phyloP scores from a whole-genome alignment of 2,329 filamentous ascomycete genomes.

The Aspergillus ibericus region DNA sequence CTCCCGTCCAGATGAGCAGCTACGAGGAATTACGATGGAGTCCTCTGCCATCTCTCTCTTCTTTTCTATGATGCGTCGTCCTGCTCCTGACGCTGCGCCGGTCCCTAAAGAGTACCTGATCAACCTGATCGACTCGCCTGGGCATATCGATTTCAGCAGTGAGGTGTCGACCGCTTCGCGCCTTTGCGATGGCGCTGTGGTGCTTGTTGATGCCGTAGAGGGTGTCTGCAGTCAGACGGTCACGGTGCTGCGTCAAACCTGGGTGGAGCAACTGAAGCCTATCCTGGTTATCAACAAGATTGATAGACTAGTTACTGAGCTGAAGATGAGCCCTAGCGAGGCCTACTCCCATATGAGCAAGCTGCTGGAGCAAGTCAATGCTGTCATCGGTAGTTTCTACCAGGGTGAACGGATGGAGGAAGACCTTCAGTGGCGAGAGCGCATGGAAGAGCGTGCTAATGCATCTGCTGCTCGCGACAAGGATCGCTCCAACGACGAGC shows the following conservation, averaged over 20 bases:
- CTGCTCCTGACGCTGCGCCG: slow-evolving; percentile 65
- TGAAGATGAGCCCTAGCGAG: slow-evolving; percentile 88
- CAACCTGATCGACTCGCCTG: slow-evolving; percentile 96
- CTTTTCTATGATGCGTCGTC: slow-evolving; percentile 84
- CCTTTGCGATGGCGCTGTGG: slow-evolving; percentile 89
- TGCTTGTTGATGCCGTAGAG: slow-evolving; percentile 94
- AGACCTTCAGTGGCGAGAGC: slow-evolving; percentile 91
- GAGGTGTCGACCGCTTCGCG: slow-evolving; percentile 95
- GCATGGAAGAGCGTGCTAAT: slow-evolving; percentile 80
- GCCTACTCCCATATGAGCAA: slow-evolving; percentile 87
- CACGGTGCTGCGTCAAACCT: slow-evolving; percentile 90
- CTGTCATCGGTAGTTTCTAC: slow-evolving; percentile 95
- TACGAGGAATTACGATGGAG: slow-evolving; percentile 99
- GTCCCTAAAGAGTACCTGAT: slow-evolving; percentile 87
- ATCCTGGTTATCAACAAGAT: slow-evolving; percentile 98
- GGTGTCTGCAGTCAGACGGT: slow-evolving; percentile 98
- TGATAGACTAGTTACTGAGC: slow-evolving; percentile 87
- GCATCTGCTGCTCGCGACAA: slow-evolving; percentile 63
- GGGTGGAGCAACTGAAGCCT: slow-evolving; percentile 93
- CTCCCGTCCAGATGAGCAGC: slow-evolving; percentile 92
- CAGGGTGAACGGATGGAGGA: slow-evolving; percentile 99
- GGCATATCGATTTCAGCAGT: slow-evolving; percentile 97
- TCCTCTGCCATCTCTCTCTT: slow-evolving; percentile 96
- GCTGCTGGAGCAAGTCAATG: slow-evolving; percentile 92
- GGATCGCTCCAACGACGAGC: slow-evolving; percentile 52